Evolutionary conservation across 805 yeast genomes (phyloP).

Genomic region (Limtongia smithiae): DNA sequence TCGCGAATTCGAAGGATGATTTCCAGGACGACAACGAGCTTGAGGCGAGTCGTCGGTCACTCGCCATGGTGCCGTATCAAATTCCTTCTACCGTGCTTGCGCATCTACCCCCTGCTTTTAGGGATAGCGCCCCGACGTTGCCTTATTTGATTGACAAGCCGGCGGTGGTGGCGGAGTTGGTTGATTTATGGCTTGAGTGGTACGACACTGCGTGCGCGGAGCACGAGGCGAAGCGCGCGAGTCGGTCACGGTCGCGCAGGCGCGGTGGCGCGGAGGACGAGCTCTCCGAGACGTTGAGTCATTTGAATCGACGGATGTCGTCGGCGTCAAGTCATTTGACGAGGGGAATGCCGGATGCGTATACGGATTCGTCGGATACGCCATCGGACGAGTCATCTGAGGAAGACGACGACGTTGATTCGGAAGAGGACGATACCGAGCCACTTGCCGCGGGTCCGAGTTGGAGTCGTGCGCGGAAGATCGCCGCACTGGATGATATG

Average conservation of each 20-base stretch:
- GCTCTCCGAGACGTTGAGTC: background rate
- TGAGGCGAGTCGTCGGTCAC: conserved; percentile 11
- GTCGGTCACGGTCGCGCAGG: background rate
- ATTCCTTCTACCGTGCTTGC: conserved; percentile 20
- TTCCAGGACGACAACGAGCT: conserved; percentile 13
- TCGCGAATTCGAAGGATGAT: conserved; percentile 1
- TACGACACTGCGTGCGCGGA: conserved; percentile 13
- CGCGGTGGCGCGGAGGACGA: conserved; percentile 1
- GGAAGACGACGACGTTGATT: conserved; percentile 6
- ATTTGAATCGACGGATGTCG: background rate
- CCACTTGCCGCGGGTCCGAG: background rate
- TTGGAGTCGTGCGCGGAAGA: background rate
- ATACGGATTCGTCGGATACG: conserved; percentile 12
- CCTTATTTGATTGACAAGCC: conserved; percentile 40
- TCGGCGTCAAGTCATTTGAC: background rate
- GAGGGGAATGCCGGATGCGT: conserved; percentile 12
- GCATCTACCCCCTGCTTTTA: conserved; percentile 18
- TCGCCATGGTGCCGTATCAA: conserved; percentile 18
- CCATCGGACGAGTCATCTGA: conserved; percentile 2
- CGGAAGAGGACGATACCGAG: background rate
- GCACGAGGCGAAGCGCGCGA: background rate
- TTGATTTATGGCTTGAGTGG: conserved; percentile 31
- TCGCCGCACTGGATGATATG: conserved; percentile 13
- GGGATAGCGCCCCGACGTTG: conserved; percentile 25
- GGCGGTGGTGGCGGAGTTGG: conserved; percentile 35